Evolutionary conservation across 129 eudicot genomes (phyloP).

Genomic region (Escallonia rubra): DNA sequence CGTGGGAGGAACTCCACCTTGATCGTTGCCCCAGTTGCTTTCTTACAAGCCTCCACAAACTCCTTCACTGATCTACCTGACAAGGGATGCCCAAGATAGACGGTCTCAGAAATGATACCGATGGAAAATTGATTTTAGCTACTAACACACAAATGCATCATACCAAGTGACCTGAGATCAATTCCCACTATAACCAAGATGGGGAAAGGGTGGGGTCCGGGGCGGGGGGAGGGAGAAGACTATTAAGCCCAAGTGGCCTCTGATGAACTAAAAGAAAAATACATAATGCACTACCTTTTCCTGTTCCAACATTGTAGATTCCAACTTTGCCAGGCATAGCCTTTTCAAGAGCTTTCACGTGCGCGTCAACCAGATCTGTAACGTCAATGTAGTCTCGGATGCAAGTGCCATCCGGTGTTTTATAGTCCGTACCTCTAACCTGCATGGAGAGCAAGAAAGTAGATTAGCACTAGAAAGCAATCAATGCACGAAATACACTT

Average conservation of each 20-base stretch:
- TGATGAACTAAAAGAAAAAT: too few relatives aligned
- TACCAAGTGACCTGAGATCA: too few relatives aligned
- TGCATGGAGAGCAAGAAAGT: constrained; percentile 16
- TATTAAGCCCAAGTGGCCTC: too few relatives aligned
- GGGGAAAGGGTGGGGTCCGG: too few relatives aligned
- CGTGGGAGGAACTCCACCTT: constrained; percentile 71
- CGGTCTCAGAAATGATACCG: too few relatives aligned
- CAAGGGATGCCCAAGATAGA: background rate
- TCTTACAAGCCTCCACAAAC: constrained; percentile 90
- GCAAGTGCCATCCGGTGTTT: constrained; percentile 84
- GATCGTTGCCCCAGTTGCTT: constrained; percentile 67
- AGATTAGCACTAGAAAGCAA: background rate
- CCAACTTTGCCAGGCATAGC: constrained; percentile 80
- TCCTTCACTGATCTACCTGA: constrained; percentile 87
- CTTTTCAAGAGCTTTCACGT: constrained; percentile 79
- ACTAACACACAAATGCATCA: too few relatives aligned
- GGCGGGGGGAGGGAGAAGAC: too few relatives aligned
- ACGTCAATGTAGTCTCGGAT: constrained; percentile 86
- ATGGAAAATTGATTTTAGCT: background rate
- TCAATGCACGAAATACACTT: too few relatives aligned
- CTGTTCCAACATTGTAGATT: constrained; percentile 90
- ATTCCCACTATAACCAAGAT: too few relatives aligned
- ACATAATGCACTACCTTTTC: constrained; percentile 46
- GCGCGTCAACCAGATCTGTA: constrained; percentile 91
- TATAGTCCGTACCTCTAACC: constrained; percentile 77